A percentile compares a stretch with the other conserved stretches of the same genome.
Evolutionary conservation across 2,329 filamentous ascomycete species (phyloP).

Genomic region (Lachnellula occidentalis): DNA sequence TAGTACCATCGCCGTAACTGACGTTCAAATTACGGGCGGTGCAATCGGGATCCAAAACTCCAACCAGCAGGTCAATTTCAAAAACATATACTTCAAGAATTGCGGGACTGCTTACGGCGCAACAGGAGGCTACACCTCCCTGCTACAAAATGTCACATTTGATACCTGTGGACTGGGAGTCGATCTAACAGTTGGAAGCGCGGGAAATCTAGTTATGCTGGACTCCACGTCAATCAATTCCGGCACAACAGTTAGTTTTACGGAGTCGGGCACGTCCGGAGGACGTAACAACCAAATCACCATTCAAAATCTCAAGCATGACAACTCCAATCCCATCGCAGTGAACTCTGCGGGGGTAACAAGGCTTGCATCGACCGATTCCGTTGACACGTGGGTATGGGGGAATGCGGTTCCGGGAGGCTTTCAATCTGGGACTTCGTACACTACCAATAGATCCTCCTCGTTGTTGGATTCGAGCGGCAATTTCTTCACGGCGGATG

Average conservation of each 20-base stretch:
- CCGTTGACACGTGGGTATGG: background rate
- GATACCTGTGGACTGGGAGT: constrained; percentile 25
- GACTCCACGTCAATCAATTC: background rate
- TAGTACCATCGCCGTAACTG: constrained; percentile 36
- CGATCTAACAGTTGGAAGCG: constrained; percentile 2
- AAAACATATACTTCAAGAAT: constrained; percentile 39
- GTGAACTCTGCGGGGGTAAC: background rate
- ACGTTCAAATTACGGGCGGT: constrained; percentile 55
- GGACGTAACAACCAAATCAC: background rate
- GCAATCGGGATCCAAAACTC: constrained; percentile 53
- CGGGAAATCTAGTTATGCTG: background rate
- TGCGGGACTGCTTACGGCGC: background rate
- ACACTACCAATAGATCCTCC: background rate
- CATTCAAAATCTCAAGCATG: background rate
- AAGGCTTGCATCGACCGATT: background rate
- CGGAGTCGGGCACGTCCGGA: background rate
- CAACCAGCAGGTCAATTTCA: constrained; percentile 51
- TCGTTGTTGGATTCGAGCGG: background rate
- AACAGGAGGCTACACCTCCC: background rate
- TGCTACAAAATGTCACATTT: constrained; percentile 18
- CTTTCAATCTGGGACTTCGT: background rate
- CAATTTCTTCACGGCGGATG: background rate
- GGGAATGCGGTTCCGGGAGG: background rate
- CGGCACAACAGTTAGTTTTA: background rate
- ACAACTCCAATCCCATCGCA: background rate